phyloP scores from a whole-genome alignment of 1,139 yeast species.

The Kurtzmaniella quercitrusa region DNA sequence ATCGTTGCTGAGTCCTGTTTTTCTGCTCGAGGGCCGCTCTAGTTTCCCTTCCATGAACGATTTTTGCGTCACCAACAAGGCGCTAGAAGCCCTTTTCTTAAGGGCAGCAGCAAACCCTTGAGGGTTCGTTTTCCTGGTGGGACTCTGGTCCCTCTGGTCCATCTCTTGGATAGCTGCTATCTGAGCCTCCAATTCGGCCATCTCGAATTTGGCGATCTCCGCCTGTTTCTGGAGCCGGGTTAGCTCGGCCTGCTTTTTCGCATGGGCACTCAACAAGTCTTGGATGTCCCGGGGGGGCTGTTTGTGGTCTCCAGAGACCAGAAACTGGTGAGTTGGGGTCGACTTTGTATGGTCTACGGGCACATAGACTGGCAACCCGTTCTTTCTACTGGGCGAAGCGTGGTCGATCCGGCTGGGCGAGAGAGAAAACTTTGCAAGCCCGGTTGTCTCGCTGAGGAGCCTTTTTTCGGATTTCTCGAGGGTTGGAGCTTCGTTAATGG shows the following conservation, averaged over 20 bases:
- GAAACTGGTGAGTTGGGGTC: neutral
- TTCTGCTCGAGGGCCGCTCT: neutral
- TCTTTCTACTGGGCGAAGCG: conserved; percentile 6
- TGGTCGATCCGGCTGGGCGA: conserved; percentile 10
- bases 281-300: conserved; percentile 7
- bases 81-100: conserved; percentile 9
- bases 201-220: conserved; percentile 22
- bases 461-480: conserved; percentile 9
- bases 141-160: neutral
- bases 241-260: conserved; percentile 22
- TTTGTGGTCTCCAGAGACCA: neutral
- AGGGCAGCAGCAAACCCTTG: conserved; percentile 2
- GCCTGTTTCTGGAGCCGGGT: conserved; percentile 20
- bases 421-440: conserved; percentile 17
- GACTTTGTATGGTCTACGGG: conserved; percentile 8
- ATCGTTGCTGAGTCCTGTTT: neutral
- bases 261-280: conserved; percentile 12
- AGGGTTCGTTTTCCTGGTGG: neutral
- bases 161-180: conserved; percentile 12
- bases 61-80: neutral
- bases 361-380: conserved; percentile 14
- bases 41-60: neutral
- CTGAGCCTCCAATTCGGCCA: conserved; percentile 23
- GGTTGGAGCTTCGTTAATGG: neutral
- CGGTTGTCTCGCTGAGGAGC: conserved; percentile 17